These are phyloP conservation scores for Leccinum angustisporum DNA, from an alignment of 1,284 basidiomycete genomes.

Conservation along the genomic window DNA sequence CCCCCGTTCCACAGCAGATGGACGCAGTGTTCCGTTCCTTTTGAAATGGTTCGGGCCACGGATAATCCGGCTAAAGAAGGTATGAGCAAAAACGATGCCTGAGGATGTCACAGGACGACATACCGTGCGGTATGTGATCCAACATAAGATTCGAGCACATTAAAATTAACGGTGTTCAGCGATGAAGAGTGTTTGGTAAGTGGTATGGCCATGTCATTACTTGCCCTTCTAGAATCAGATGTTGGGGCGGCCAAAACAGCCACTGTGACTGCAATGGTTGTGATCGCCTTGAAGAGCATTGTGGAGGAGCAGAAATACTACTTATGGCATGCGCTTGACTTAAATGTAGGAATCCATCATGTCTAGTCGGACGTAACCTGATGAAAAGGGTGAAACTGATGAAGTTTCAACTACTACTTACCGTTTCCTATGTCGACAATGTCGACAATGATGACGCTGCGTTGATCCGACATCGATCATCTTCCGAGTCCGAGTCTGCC, in stretches of 20 bases:
- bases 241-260: not conserved
- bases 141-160: not conserved
- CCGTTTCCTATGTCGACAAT: no score
- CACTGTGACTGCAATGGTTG: not conserved
- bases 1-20: no score
- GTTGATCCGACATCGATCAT: no score
- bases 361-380: no score
- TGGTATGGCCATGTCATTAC: not conserved
- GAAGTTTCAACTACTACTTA: no score
- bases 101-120: not conserved
- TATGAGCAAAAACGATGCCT: no score
- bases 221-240: not conserved
- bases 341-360: not conserved
- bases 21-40: no score
- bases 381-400: no score
- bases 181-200: not conserved
- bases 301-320: not conserved
- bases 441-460: no score
- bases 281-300: not conserved
- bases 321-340: not conserved
- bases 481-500: no score
- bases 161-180: rapidly evolving
- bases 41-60: no score
- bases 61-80: no score
- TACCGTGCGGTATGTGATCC: not conserved